Evolutionary conservation across 2,329 filamentous ascomycete genomes (phyloP).

Genomic region (Myriosclerotinia scirpicola): DNA sequence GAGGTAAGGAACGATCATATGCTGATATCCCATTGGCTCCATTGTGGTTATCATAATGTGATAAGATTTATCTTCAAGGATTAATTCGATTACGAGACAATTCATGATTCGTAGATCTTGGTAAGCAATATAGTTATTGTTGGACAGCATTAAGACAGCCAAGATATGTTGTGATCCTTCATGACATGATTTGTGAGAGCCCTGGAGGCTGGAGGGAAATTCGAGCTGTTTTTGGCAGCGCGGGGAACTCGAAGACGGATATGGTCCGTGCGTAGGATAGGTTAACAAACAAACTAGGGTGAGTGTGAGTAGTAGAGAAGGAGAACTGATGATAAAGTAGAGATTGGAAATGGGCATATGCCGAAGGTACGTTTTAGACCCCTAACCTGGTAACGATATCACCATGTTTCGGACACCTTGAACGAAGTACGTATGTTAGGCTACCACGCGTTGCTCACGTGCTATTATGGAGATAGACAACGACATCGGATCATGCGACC

Average conservation of each 20-base stretch:
- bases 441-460: not conserved
- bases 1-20: not conserved
- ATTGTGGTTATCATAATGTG: conserved; percentile 13
- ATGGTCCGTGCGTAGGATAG: not conserved
- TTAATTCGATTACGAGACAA: conserved; percentile 8
- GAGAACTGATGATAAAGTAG: too few relatives aligned
- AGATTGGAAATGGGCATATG: too few relatives aligned
- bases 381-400: too few relatives aligned
- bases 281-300: too few relatives aligned
- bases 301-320: not conserved
- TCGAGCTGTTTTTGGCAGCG: conserved; percentile 16
- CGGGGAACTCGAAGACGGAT: not conserved
- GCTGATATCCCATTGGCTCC: not conserved
- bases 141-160: too few relatives aligned
- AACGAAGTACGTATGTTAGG: fast-evolving
- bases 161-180: not conserved
- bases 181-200: too few relatives aligned
- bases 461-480: not conserved
- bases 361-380: too few relatives aligned
- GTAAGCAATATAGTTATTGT: too few relatives aligned
- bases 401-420: too few relatives aligned
- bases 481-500: not conserved
- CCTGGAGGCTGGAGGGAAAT: conserved; percentile 5
- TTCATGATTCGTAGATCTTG: conserved; percentile 1
- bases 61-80: conserved; percentile 19